These are phyloP conservation scores for Stemphylium lycopersici DNA, from an alignment of 2,329 filamentous ascomycete genomes.

Conservation along the genomic window DNA sequence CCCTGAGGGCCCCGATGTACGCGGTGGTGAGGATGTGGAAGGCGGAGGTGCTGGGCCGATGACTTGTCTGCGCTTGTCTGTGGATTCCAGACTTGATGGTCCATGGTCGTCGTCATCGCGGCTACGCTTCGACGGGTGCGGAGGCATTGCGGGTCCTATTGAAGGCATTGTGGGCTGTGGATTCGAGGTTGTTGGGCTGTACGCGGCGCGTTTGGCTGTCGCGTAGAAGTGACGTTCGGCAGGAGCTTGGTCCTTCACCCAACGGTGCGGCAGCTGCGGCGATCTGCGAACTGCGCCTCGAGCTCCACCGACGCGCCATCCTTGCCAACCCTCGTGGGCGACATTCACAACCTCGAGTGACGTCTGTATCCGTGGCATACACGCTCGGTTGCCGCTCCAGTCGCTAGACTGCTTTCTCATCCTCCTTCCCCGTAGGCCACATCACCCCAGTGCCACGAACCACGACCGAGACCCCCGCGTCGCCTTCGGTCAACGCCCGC, in stretches of 20 bases:
- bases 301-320: slow-evolving; percentile 15
- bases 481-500: slow-evolving; percentile 4
- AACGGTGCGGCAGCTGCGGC: slow-evolving; percentile 20
- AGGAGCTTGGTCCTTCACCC: slow-evolving; percentile 31
- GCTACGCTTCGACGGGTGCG: no score
- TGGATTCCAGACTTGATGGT: no score
- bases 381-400: not conserved
- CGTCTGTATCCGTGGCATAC: not conserved
- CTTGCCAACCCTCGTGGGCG: not conserved
- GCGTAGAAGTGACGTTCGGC: slow-evolving; percentile 17
- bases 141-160: no score
- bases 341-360: not conserved
- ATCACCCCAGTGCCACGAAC: slow-evolving; percentile 13
- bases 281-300: slow-evolving; percentile 20
- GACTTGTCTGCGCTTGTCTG: no score
- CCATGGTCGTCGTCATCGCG: no score
- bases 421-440: slow-evolving; percentile 7
- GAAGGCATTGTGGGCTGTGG: no score
- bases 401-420: not conserved
- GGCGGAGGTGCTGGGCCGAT: no score
- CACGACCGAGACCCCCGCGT: slow-evolving; percentile 16
- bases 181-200: no score
- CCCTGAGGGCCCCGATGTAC: no score
- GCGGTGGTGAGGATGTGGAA: no score
- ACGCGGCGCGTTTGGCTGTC: not conserved